A percentile compares a stretch with the other conserved stretches of the same genome.
phyloP scores from a whole-genome alignment of 176 grass and related monocot species.

The Cenchrus fungigraminus region DNA sequence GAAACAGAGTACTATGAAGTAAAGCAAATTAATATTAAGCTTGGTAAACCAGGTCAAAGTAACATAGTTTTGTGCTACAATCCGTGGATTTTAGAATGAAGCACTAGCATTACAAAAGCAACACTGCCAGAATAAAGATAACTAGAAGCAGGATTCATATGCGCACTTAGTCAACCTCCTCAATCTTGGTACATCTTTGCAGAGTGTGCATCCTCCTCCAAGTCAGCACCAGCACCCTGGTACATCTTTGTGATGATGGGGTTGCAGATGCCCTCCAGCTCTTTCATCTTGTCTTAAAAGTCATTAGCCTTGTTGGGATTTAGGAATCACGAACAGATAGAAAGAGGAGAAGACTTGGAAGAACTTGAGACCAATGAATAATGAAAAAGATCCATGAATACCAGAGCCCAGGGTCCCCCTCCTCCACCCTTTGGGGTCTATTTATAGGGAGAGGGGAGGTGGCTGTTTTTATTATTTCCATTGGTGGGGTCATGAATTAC shows the following conservation, averaged over 20 bases:
- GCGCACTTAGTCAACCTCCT: constrained; percentile 45
- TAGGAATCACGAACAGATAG: no score
- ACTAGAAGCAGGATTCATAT: not conserved
- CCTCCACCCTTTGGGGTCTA: no score
- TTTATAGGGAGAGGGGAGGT: no score
- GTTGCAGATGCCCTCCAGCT: constrained; percentile 65
- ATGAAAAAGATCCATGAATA: no score
- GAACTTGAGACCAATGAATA: no score
- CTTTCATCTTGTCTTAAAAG: constrained; percentile 66
- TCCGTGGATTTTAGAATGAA: not conserved
- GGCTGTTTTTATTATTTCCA: no score
- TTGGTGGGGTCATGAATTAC: no score
- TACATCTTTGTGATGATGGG: constrained; percentile 70
- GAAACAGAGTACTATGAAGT: no score
- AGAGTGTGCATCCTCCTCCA: constrained; percentile 43
- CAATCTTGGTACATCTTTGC: constrained; percentile 36
- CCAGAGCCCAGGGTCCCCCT: no score
- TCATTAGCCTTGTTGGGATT: constrained; percentile 16
- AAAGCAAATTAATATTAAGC: no score
- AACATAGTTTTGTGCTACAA: not conserved
- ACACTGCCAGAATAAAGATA: not conserved
- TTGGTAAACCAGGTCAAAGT: not conserved
- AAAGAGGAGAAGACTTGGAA: no score
- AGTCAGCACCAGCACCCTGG: constrained; percentile 42
- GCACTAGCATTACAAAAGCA: not conserved